Evolutionary conservation across 2,329 filamentous ascomycete species (phyloP), one percentile per base, ranked within the genome.

Genomic region (Aspergillus japonicus): DNA sequence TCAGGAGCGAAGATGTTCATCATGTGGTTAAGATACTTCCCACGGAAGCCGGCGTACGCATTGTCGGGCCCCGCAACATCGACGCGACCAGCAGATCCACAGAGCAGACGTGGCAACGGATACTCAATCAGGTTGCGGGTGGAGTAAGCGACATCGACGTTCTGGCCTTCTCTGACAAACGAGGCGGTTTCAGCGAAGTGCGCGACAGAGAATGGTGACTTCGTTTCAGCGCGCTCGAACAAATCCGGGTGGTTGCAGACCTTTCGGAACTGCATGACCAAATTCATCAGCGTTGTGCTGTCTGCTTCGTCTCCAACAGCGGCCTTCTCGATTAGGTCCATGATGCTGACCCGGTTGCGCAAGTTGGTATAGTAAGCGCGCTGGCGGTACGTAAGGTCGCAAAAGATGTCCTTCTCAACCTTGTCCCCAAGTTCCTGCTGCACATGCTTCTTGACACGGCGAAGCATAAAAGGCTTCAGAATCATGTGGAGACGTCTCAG

Each of bases 201-300:
- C n/a, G 88, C 87, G 68, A 89, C 87, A 0, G 91, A 89, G 69
- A 94, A 89, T 0, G 95, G 92, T 8, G 93, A 96, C 24, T 86
- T 89, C 8, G 92, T 96, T 62, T 98, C 94, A 10, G 94, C 93
- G 50, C 95, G 89, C 77, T 99, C 93, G 68, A 99, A 99, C 35
- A 99, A 79, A 77, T 99, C 95, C 0, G 95, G 95, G 73, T 99
- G 95, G 72, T 99, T 99, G 81, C 95, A 99, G 59, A 99, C 95
- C 79, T 99, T 99, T 69, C 95, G 87, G 85, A 99, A 99, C 78
- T 99, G 95, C 95, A 99, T 99, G 64, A 99, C 95, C 65, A 99
- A 82, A 77, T 99, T 99, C 95, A 99, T 98, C 70, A 99, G 79
- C 1, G 94, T 98, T 47, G 94, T 93, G 39, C 91, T 96, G 73